A percentile compares a stretch with the other conserved stretches of the same genome.
Evolutionary conservation across 1,284 basidiomycete species (phyloP).

Genomic region (Moniliophthora roreri): DNA sequence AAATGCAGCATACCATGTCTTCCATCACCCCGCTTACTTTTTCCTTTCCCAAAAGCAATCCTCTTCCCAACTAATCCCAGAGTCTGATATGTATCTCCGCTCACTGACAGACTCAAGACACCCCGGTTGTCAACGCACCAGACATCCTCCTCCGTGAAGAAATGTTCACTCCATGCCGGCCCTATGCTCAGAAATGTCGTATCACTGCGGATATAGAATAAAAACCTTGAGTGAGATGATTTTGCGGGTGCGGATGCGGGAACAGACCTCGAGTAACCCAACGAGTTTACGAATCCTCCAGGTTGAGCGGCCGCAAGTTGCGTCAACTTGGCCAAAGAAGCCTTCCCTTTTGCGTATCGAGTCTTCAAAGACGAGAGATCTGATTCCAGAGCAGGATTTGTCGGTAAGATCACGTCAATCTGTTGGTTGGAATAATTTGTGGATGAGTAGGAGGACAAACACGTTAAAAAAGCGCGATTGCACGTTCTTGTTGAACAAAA

Average conservation of each 20-base stretch:
- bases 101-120: constrained; percentile 13
- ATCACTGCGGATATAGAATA: constrained; percentile 1
- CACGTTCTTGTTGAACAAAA: constrained; percentile 15
- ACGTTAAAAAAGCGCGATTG: background rate
- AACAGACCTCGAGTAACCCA: constrained; percentile 6
- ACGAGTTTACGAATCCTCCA: background rate
- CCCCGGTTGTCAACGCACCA: constrained; percentile 18
- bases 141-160: constrained; percentile 12
- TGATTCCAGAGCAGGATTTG: constrained; percentile 8
- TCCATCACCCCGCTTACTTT: constrained; percentile 20
- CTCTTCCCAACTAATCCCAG: constrained; percentile 15
- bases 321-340: constrained; percentile 5
- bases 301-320: background rate
- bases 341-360: constrained; percentile 6
- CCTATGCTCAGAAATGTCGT: constrained; percentile 5
- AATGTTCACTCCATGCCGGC: background rate
- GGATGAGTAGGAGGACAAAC: background rate
- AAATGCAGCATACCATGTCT: constrained; percentile 42
- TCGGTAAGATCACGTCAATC: constrained; percentile 16
- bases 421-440: constrained; percentile 2
- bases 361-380: constrained; percentile 4
- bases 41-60: constrained; percentile 12
- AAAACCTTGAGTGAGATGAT: background rate
- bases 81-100: constrained; percentile 13
- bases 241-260: background rate